Evolutionary conservation across 257 asterid genomes (phyloP).

Genomic region (Osmanthus fragrans): DNA sequence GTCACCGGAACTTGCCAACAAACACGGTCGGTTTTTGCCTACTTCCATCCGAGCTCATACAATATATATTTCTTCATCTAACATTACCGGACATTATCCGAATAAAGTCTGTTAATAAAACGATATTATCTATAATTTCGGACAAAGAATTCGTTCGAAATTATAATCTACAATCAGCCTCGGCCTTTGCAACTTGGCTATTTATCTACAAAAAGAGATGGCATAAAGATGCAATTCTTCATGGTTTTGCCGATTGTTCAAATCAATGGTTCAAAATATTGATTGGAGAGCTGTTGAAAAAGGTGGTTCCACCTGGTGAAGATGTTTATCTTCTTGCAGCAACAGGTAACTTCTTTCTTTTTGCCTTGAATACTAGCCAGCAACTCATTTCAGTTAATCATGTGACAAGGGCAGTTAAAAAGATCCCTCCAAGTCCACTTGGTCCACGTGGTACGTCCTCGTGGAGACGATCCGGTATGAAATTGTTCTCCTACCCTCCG

Average conservation of each 20-base stretch:
- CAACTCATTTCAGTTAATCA: slow-evolving; percentile 46
- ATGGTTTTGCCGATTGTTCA: slow-evolving; percentile 34
- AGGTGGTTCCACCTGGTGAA: slow-evolving; percentile 43
- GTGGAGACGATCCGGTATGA: slow-evolving; percentile 51
- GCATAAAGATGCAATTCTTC: slow-evolving; percentile 43
- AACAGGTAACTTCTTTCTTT: slow-evolving; percentile 40
- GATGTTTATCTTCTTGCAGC: slow-evolving; percentile 49
- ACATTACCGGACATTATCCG: slow-evolving; percentile 42
- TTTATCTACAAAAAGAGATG: slow-evolving; percentile 42
- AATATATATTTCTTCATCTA: slow-evolving; percentile 36
- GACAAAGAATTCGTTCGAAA: slow-evolving; percentile 38
- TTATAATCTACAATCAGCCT: slow-evolving; percentile 32
- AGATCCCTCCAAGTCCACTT: slow-evolving; percentile 43
- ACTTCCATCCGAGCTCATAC: slow-evolving; percentile 46
- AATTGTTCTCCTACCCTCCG: slow-evolving; percentile 29
- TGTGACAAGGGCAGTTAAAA: slow-evolving; percentile 30
- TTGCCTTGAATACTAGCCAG: slow-evolving; percentile 41
- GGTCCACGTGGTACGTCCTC: slow-evolving; percentile 53
- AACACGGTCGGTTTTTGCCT: slow-evolving; percentile 42
- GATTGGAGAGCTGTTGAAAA: slow-evolving; percentile 33
- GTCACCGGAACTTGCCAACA: slow-evolving; percentile 28
- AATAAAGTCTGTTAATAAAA: slow-evolving; percentile 36
- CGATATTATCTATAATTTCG: slow-evolving; percentile 28
- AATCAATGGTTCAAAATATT: slow-evolving; percentile 38
- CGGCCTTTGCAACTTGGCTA: slow-evolving; percentile 33